Evolutionary conservation across 2,329 filamentous ascomycete species (phyloP), one percentile per base, ranked within the genome.

Genomic region (Colletotrichum lini): DNA sequence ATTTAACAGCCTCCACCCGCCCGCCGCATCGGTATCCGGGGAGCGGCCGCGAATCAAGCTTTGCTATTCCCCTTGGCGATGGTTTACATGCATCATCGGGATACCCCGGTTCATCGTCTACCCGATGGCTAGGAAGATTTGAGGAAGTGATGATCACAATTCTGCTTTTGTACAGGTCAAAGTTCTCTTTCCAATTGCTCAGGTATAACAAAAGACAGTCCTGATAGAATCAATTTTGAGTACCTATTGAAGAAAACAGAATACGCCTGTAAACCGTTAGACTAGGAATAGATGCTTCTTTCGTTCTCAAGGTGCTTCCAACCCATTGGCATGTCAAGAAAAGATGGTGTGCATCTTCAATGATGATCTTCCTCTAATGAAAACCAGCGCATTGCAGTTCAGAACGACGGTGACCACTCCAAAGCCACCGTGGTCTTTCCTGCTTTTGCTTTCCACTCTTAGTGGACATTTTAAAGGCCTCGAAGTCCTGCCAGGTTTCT

Each of bases 21-120:
- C 65, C 58, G 49, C 64, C 50, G 64, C 30, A 26, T 67, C 64
- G 64, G 68, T 38, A 62, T 44, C 50, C 57, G 67, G 67, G 64
- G 44, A 54, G 44, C 56, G 40, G 63, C 50, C 56, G 63, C 42
- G 67, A 70, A 70, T 66, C 63, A 70, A 57, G 67, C 67, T 70
- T 70, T 70, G 10, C 50, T n/a, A 23, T 61, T 50, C 23, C 23
- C 47, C 67, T 57, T 67, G 67, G 44, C 52, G 65, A 44, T 38
- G 50, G 35, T 42, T 38, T 38, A 30, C 16, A n/a, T 23, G 26
- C 18, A 42, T 50, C 56, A 44, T 53, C 44, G 35, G 47, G 23
- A 44, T 16, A n/a, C 7, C 13, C n/a, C 12, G 26, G 15, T 21
- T 53, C 23, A 18, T 9, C 18, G 5, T 49, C 23, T 15, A 4